Conservation (phyloP, 306 rosid species). For the Ceratonia siliqua region DNA sequence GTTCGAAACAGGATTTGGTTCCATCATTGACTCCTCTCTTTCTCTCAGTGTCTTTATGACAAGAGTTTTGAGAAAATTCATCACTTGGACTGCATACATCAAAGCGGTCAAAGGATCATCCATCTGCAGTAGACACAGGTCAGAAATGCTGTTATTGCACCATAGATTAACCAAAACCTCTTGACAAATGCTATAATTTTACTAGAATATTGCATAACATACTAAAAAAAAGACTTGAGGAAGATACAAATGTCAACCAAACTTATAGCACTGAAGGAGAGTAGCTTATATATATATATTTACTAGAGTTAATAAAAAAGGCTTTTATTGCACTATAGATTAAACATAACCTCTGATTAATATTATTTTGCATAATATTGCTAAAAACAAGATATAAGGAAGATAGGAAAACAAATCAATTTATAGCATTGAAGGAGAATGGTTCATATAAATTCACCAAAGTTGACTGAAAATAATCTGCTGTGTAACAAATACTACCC, state of each 20-base stretch:
- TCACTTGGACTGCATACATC: constrained; percentile 97
- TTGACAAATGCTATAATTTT: not conserved
- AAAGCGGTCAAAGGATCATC: constrained; percentile 96
- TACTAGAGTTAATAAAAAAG: constrained; percentile 15
- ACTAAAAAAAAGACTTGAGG: not conserved
- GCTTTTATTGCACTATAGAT: not conserved
- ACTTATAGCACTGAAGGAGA: not conserved
- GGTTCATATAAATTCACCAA: constrained; percentile 23
- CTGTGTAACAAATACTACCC: not conserved
- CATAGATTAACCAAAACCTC: constrained; percentile 21
- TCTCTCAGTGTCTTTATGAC: constrained; percentile 69
- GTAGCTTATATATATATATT: not conserved
- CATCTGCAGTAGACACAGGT: constrained; percentile 56
- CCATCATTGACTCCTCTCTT: constrained; percentile 72
- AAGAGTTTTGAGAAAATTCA: constrained; percentile 95
- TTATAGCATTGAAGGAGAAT: not conserved
- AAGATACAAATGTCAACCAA: not conserved
- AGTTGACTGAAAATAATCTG: not conserved
- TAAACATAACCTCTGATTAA: constrained; percentile 1
- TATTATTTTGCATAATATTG: not conserved
- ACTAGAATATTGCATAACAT: constrained; percentile 6
- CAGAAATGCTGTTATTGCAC: constrained; percentile 29
- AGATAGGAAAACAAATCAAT: not conserved
- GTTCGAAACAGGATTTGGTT: constrained; percentile 52
- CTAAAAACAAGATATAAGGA: not conserved